Evolutionary conservation across 208 protist species (phyloP).

Genomic region (Wallacemonas sp.): DNA sequence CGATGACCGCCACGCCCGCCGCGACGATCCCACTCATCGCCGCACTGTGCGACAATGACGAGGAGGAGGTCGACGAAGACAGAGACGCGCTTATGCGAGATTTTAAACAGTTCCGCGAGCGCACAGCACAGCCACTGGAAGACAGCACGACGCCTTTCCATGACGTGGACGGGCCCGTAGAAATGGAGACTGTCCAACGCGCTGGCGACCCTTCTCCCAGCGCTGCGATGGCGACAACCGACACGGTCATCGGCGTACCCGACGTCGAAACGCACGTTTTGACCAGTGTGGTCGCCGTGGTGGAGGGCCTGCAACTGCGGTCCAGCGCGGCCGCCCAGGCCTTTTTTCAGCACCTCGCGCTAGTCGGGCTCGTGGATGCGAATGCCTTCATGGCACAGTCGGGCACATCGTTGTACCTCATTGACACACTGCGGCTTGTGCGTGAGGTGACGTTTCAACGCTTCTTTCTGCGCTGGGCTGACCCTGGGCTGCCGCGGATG

Average conservation of each 20-base stretch:
- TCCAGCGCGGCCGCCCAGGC: constrained; percentile 48
- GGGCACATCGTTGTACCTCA: constrained; percentile 61
- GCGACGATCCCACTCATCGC: too few relatives aligned
- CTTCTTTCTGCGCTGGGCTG: constrained; percentile 77
- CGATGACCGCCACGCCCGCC: too few relatives aligned
- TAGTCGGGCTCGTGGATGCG: constrained; percentile 59
- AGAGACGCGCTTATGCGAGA: constrained; percentile 53
- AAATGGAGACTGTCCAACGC: too few relatives aligned
- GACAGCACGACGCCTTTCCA: background rate
- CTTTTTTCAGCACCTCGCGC: constrained; percentile 58
- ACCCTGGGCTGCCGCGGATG: constrained; percentile 40
- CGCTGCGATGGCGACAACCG: background rate
- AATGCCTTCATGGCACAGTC: constrained; percentile 71
- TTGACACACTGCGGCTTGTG: constrained; percentile 64
- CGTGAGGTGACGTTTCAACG: constrained; percentile 74
- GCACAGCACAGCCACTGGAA: background rate
- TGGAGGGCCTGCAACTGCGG: constrained; percentile 29
- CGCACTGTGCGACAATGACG: background rate
- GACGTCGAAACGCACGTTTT: constrained; percentile 17
- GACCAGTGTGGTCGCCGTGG: constrained; percentile 56
- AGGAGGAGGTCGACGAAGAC: constrained; percentile 20
- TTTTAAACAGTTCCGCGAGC: constrained; percentile 46
- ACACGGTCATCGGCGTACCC: constrained; percentile 17
- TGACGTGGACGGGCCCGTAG: too few relatives aligned
- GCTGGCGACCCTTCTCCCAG: too few relatives aligned